Evolutionary conservation across 2,329 filamentous ascomycete genomes (phyloP), one percentile per base, ranked within the genome.

Genomic region (Pseudogymnoascus sp.): DNA sequence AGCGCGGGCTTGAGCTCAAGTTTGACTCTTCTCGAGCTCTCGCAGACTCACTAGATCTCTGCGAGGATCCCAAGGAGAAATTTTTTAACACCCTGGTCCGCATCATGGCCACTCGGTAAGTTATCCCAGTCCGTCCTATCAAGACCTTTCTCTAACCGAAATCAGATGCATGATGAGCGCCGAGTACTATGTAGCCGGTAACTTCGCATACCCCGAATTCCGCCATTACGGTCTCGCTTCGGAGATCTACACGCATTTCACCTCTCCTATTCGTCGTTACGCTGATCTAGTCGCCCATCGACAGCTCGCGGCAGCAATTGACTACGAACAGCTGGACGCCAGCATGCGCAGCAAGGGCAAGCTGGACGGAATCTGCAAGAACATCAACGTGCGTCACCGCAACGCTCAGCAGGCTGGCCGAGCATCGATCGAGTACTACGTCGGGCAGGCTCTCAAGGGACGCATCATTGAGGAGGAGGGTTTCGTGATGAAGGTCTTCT

Each of bases 31-130:
- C 92, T 8, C 91, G 91, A 72, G 91, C 93, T n/a, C 84, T 99
- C 12, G 95, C 96, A 61, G 91, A 96, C 75, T 96, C 91, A 16
- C 84, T 99, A 1, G 95, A 99, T 75, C 79, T 78, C 35, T 99
- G 95, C 74, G 82, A 89, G 59, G 93, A 97, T 72, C 77, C 86
- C 0, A 74, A 80, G 8, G 90, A 98, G 70, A 91, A 93, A 28
- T 99, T 97, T 80, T 98, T 99, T 84, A 99, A 99, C 82, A 99
- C 93, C 2, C 86, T 99, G 24, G 89, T 99, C 69, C 91, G 95
- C 73, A 96, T 99, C 77, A 90, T 99, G 80, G 95, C 95, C 8
- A 99, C 95, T 7, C 89, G 95, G 22, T 56, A 56, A 56, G 50
- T 22, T 56, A 33, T 7, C 28, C 28, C 10, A 31, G 0, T 12